phyloP scores from a whole-genome alignment of 2,329 filamentous ascomycete species.

The Ampelomyces quisqualis region DNA sequence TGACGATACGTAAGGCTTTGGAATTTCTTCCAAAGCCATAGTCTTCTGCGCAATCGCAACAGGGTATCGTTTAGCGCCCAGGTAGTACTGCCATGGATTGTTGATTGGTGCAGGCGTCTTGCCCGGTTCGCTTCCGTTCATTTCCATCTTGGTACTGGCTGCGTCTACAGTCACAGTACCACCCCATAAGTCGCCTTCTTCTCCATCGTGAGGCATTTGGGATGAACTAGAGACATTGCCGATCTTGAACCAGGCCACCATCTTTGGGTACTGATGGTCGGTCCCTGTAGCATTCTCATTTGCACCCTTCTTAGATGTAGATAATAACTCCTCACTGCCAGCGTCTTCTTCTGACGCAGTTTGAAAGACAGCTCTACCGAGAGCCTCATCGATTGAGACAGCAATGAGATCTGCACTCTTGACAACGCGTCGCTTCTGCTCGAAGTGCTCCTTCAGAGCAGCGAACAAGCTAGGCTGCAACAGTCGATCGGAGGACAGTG shows the following conservation, averaged over 20 bases:
- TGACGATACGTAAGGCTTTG: constrained; percentile 47
- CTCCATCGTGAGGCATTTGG: constrained; percentile 58
- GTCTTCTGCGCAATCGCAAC: constrained; percentile 59
- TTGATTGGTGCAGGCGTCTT: constrained; percentile 73
- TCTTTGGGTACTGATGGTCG: constrained; percentile 28
- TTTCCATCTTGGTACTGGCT: constrained; percentile 82
- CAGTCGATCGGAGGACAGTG: constrained; percentile 79
- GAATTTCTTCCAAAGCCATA: constrained; percentile 47
- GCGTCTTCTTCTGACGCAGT: constrained; percentile 70
- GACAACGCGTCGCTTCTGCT: constrained; percentile 76
- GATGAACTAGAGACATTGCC: constrained; percentile 58
- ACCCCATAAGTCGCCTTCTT: constrained; percentile 75
- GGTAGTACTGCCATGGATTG: constrained; percentile 86
- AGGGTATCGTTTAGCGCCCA: constrained; percentile 71
- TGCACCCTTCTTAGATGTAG: constrained; percentile 47
- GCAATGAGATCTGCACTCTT: constrained; percentile 86
- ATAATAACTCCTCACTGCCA: constrained; percentile 54
- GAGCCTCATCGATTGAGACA: constrained; percentile 80
- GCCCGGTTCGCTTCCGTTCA: constrained; percentile 83
- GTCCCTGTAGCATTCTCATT: constrained; percentile 17
- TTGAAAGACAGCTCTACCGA: constrained; percentile 81
- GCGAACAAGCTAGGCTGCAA: constrained; percentile 84
- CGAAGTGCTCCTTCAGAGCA: constrained; percentile 85
- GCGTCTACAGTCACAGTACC: constrained; percentile 84
- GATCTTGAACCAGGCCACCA: constrained; percentile 90